These are phyloP conservation scores for Rhododendron molle DNA, from an alignment of 148 eudicot genomes.

Conservation along the genomic window DNA sequence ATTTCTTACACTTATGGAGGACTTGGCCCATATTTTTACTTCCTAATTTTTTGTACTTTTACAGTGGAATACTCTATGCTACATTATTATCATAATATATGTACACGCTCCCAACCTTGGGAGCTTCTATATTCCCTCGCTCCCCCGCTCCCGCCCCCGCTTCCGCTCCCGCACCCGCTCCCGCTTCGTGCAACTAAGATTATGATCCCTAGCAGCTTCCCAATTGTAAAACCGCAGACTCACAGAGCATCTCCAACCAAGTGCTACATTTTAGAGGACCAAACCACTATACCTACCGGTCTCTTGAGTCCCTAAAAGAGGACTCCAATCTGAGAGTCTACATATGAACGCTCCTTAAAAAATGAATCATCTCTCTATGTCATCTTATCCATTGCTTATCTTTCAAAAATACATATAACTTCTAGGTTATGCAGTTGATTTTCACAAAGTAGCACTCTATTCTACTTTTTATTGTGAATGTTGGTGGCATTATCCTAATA, in stretches of 20 bases:
- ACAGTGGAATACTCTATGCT: too few relatives aligned
- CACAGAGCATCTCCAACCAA: background rate
- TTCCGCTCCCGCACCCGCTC: too few relatives aligned
- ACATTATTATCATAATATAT: too few relatives aligned
- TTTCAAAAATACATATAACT: background rate
- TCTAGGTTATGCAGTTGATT: background rate
- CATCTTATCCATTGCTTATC: background rate
- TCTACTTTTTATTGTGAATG: background rate
- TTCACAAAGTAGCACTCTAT: background rate
- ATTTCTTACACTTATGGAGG: too few relatives aligned
- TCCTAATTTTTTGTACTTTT: too few relatives aligned
- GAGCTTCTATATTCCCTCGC: too few relatives aligned
- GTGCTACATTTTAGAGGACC: background rate
- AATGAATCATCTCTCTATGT: background rate
- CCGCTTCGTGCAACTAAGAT: too few relatives aligned
- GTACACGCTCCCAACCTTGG: too few relatives aligned
- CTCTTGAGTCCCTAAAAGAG: background rate
- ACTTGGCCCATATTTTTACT: too few relatives aligned
- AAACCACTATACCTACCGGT: background rate
- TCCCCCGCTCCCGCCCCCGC: too few relatives aligned
- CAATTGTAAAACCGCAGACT: background rate
- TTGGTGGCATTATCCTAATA: background rate
- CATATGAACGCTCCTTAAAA: background rate
- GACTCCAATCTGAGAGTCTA: background rate
- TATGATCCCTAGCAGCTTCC: background rate